Conservation (phyloP, 306 rosid genomes). For the Medicago ruthenica region DNA sequence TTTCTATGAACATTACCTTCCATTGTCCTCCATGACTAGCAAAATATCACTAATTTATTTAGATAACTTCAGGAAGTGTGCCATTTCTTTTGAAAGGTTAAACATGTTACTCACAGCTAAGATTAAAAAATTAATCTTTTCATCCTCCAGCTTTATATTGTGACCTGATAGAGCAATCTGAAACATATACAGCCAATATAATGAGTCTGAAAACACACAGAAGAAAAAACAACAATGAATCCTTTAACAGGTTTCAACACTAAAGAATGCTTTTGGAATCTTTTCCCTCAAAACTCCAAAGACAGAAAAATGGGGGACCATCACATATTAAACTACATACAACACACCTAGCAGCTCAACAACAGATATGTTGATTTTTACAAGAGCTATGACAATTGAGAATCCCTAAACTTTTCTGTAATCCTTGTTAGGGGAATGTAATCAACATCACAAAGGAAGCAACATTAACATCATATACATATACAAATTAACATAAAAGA, state of each 20-base stretch:
- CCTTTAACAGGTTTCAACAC: slow-evolving; percentile 27
- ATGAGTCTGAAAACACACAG: slow-evolving; percentile 24
- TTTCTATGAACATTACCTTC: slow-evolving; percentile 54
- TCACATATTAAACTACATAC: no score
- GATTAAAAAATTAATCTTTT: slow-evolving; percentile 35
- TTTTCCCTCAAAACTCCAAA: neutral
- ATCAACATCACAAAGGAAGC: neutral
- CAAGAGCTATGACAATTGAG: neutral
- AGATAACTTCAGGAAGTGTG: slow-evolving; percentile 32
- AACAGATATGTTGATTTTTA: neutral
- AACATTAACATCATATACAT: neutral
- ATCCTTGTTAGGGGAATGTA: neutral
- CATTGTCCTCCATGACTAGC: slow-evolving; percentile 58
- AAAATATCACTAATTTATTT: slow-evolving; percentile 30
- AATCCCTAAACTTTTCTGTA: neutral
- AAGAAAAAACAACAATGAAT: slow-evolving; percentile 24
- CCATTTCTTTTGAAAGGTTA: slow-evolving; percentile 37
- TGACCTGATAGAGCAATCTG: slow-evolving; percentile 29
- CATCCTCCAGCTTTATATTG: slow-evolving; percentile 38
- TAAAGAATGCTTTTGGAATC: slow-evolving; percentile 25
- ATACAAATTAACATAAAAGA: neutral
- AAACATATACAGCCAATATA: slow-evolving; percentile 37
- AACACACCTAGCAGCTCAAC: no score
- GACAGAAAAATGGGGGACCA: neutral
- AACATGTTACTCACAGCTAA: slow-evolving; percentile 27